Percentiles rank a stretch among this genome's conserved stretches.
Conservation (phyloP, 83 land plant species). For the Thuja plicata region DNA sequence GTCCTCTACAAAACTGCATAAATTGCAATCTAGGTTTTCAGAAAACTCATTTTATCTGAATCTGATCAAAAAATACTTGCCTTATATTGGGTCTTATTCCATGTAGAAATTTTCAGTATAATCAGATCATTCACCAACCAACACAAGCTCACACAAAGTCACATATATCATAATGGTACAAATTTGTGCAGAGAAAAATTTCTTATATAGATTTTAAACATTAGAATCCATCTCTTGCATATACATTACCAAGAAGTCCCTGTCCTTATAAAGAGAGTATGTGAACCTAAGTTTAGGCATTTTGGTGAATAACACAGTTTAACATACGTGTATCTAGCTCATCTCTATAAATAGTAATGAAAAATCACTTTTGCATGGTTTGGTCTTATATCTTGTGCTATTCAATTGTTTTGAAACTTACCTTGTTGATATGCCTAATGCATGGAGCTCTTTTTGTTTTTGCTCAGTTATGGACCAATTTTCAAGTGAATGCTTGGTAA, state of each 20-base stretch:
- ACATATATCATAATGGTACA: neutral
- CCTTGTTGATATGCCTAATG: neutral
- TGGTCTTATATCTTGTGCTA: neutral
- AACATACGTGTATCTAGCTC: too few species aligned
- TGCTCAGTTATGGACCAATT: neutral
- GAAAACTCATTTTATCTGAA: too few species aligned
- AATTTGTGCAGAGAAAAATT: too few species aligned
- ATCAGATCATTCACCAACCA: neutral
- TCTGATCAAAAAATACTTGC: neutral
- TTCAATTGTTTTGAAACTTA: neutral
- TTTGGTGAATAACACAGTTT: too few species aligned
- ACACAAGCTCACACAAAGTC: neutral
- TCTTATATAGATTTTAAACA: neutral
- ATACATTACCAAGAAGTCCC: neutral
- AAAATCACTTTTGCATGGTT: too few species aligned
- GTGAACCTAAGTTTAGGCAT: too few species aligned
- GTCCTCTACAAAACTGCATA: too few species aligned
- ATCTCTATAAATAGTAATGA: too few species aligned
- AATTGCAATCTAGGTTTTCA: too few species aligned
- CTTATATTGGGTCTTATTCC: neutral
- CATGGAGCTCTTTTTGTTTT: neutral
- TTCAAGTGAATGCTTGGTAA: conserved; percentile 1
- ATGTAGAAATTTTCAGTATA: neutral
- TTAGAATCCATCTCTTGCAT: neutral
- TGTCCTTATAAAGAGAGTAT: neutral